Evolutionary conservation across 1,284 basidiomycete genomes (phyloP).

Genomic region (Ustilago nuda): DNA sequence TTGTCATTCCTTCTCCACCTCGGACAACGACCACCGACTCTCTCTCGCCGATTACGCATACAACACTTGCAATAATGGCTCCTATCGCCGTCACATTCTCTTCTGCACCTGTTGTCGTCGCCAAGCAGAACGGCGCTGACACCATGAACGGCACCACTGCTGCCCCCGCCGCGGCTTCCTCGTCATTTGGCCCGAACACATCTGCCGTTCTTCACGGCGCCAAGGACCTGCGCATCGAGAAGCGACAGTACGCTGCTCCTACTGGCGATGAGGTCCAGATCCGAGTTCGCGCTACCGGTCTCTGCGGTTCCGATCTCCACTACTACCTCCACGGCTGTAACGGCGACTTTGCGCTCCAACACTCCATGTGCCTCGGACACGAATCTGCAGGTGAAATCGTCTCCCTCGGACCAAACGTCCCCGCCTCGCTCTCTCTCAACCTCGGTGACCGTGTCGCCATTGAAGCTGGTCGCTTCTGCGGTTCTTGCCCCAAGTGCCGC

Average conservation of each 20-base stretch:
- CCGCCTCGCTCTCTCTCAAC: constrained; percentile 70
- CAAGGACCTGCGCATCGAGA: constrained; percentile 73
- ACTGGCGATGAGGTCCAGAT: constrained; percentile 77
- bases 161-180: neutral
- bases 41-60: neutral
- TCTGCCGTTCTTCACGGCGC: constrained; percentile 71
- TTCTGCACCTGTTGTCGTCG: constrained; percentile 6
- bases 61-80: constrained; percentile 19
- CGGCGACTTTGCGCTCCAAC: constrained; percentile 84
- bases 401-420: constrained; percentile 75
- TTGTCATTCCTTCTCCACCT: neutral
- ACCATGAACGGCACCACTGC: constrained; percentile 30
- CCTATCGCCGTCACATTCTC: constrained; percentile 41
- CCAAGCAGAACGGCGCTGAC: constrained; percentile 21
- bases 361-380: constrained; percentile 87
- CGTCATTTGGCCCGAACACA: constrained; percentile 51
- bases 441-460: constrained; percentile 92
- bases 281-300: constrained; percentile 82
- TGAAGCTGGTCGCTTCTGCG: constrained; percentile 91
- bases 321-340: constrained; percentile 75
- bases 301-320: constrained; percentile 76
- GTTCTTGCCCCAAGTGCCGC: constrained; percentile 72
- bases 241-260: constrained; percentile 78
- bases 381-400: constrained; percentile 87
- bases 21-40: neutral